Evolutionary conservation across 495 filamentous ascomycete species (phyloP).

Genomic region (Neurospora sp.): DNA sequence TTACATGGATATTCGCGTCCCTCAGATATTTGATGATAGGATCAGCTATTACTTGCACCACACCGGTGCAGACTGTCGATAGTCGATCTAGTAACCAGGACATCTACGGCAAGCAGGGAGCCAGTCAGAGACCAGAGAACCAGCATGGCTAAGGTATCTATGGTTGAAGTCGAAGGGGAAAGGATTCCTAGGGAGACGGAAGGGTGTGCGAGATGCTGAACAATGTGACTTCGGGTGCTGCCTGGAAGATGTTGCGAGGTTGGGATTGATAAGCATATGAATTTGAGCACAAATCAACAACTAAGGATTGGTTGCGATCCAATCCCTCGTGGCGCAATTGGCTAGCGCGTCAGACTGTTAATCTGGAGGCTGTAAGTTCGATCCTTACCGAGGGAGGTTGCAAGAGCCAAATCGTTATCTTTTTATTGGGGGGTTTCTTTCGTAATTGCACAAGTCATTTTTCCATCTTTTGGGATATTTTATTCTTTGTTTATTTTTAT

Average conservation of each 20-base stretch:
- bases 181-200: neutral
- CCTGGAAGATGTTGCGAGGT: neutral
- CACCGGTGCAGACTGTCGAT: too few species aligned
- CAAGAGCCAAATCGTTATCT: neutral
- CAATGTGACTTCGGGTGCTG: neutral
- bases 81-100: too few species aligned
- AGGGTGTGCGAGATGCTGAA: neutral
- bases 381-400: neutral
- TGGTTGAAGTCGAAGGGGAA: too few species aligned
- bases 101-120: too few species aligned
- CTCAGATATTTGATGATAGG: too few species aligned
- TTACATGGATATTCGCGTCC: too few species aligned
- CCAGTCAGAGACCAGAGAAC: too few species aligned
- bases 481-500: too few species aligned
- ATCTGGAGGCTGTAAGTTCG: neutral
- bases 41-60: too few species aligned
- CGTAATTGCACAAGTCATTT: too few species aligned
- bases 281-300: neutral
- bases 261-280: rapidly evolving
- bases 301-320: neutral
- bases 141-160: too few species aligned
- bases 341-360: neutral
- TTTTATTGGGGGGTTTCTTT: neutral
- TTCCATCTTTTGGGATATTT: too few species aligned
- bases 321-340: constrained; percentile 8